These are phyloP conservation scores for Boletus hoseneyae DNA, from an alignment of 1,284 basidiomycete genomes.

Conservation along the genomic window DNA sequence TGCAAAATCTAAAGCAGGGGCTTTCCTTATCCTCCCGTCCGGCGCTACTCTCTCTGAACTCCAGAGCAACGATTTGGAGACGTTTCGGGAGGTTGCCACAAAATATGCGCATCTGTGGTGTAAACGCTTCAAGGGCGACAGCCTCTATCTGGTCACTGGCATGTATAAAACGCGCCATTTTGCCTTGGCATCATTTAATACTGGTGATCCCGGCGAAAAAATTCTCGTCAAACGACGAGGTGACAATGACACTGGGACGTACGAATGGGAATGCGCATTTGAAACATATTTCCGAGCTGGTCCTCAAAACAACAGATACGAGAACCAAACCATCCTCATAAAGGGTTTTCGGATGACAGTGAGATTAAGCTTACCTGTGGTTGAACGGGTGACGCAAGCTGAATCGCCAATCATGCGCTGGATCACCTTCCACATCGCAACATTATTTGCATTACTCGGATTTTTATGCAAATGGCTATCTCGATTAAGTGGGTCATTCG, in stretches of 20 bases:
- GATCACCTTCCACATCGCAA: not conserved
- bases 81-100: not conserved
- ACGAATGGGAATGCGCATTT: not conserved
- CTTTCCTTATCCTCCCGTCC: constrained; percentile 9
- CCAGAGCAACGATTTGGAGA: not conserved
- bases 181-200: not conserved
- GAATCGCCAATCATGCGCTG: not conserved
- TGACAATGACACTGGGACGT: not conserved
- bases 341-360: constrained; percentile 4
- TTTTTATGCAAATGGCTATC: not conserved
- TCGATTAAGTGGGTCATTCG: not conserved
- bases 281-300: not conserved
- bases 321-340: constrained; percentile 1
- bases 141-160: constrained; percentile 10
- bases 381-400: not conserved
- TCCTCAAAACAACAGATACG: not conserved
- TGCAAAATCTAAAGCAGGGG: not conserved
- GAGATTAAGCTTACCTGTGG: not conserved
- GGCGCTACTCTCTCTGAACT: constrained; percentile 3
- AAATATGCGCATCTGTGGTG: constrained; percentile 7
- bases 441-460: not conserved
- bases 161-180: constrained; percentile 4
- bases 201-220: too few relatives aligned
- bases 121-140: not conserved
- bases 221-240: not conserved